Evolutionary conservation across 1,284 basidiomycete genomes (phyloP), one percentile per base, ranked within the genome.

Genomic region (Fomitiporia mediterranea): DNA sequence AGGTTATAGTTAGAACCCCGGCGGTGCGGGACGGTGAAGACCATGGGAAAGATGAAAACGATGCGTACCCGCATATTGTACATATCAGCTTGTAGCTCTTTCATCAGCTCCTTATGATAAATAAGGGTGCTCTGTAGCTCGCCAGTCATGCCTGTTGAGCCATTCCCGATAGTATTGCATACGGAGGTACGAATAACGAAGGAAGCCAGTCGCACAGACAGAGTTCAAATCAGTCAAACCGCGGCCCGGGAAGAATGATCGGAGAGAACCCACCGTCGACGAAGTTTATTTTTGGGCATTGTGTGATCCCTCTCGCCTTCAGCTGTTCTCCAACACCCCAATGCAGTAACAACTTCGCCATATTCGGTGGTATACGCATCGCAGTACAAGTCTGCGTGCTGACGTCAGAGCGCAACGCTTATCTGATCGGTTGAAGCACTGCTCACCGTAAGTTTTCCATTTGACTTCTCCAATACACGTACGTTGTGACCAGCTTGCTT

Each of bases 401-500:
- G 2, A 4, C n/a, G 30, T 6, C 28, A 52, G 9, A 44, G 17
- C 42, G 48, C 19, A 32, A 7, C 37, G 7, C 32, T 3, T 35
- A 30, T 13, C 15, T 11, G 19, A 7, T 6, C 15, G 34, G 27
- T 5, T 11, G 27, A 15, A 35, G 9, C 17, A 43, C 19, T 15
- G 17, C 38, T 6, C 19, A 53, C 51, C 40, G 42, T 43, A 27
- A 43, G 39, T 37, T 53, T 30, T 7, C 51, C 28, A 32, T 43
- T 19, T n/a, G 28, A 43, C 19, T 43, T 42, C 25, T 69, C 68
- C 17, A 81, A 68, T 39, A 81, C 67, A 17, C 76, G 79, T 38
- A 81, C 71, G 2, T 63, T 71, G 64, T 82, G 78, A 2, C 79
- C 79, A 0, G 76, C 73, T 17, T 71, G 68, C 3, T 74, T 72